Evolutionary conservation across 106 monocot species (phyloP).

Genomic region (Apostasia shenzhenica): DNA sequence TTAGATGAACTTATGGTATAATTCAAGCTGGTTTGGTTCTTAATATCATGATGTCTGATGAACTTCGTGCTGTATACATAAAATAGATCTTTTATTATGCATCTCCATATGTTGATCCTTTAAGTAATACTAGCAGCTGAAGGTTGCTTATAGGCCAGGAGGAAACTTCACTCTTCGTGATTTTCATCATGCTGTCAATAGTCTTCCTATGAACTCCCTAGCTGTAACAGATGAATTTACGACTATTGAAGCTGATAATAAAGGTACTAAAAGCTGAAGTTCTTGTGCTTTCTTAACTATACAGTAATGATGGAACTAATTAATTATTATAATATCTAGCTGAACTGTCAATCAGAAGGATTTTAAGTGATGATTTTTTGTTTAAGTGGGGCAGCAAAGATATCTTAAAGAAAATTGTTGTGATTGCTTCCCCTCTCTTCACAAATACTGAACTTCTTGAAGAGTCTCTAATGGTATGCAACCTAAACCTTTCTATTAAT

Average conservation of each 20-base stretch:
- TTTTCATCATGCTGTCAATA: slow-evolving; percentile 83
- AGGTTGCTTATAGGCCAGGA: slow-evolving; percentile 62
- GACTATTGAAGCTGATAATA: slow-evolving; percentile 9
- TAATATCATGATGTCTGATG: too few species aligned
- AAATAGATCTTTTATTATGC: too few species aligned
- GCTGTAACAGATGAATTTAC: slow-evolving; percentile 16
- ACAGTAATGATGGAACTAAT: not conserved
- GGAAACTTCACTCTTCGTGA: slow-evolving; percentile 64
- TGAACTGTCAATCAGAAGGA: slow-evolving; percentile 37
- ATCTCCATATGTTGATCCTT: not conserved
- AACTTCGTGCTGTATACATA: too few species aligned
- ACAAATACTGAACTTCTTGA: slow-evolving; percentile 37
- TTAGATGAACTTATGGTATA: too few species aligned
- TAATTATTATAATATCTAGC: not conserved
- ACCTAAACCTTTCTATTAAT: not conserved
- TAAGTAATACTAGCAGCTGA: slow-evolving; percentile 43
- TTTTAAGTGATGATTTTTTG: slow-evolving; percentile 45
- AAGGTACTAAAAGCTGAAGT: slow-evolving; percentile 27
- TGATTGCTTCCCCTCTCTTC: slow-evolving; percentile 26
- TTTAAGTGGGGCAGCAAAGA: slow-evolving; percentile 56
- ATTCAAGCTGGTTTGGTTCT: too few species aligned
- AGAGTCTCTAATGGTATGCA: slow-evolving; percentile 54
- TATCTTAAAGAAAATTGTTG: slow-evolving; percentile 70
- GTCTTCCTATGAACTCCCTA: slow-evolving; percentile 50
- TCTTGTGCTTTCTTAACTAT: not conserved